Evolutionary conservation across 2,329 filamentous ascomycete species (phyloP), one percentile per base, ranked within the genome.

Genomic region (Trichoderma sp.): DNA sequence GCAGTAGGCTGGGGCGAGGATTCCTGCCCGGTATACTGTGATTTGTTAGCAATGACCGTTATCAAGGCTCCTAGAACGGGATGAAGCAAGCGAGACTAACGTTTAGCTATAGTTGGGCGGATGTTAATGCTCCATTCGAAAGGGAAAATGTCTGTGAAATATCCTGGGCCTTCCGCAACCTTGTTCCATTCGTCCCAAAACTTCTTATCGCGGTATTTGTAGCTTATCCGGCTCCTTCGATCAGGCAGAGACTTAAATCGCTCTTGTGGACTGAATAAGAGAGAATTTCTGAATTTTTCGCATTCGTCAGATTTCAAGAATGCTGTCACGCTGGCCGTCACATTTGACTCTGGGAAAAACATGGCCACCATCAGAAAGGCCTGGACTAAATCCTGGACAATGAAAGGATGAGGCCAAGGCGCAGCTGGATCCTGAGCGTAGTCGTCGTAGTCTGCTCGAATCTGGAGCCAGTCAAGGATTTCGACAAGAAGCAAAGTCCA

Each of bases 61-160:
- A 5, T 1, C 3, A n/a, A 1, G 14, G 11, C 14, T n/a, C 7
- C 35, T 33, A 13, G 31, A 19, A 6, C 29, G 3, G 11, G 10
- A 21, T 33, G 37, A 35, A 8, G 13, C 19, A 6, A 19, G 37
- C 13, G 73, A 73, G 1, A 5, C 13, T 72, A 56, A 59, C 64
- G 31, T 67, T 67, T 67, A 1, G 74, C 76, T 6, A 77, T 65
- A 10, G 75, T 74, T 1, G 75, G 75, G 1, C 75, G 73, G 47
- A 76, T 61, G 0, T 71, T 69, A 19, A 77, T 10, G n/a, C 73
- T 76, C 76, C 75, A 77, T 3, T 77, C 73, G 6, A 77, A 59
- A 3, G 75, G 76, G 40, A 72, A 76, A 0, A 70, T 52, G 11
- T 77, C 74, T 1, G 72, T 66, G 21, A 29, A 77, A 19, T 73